Percentiles rank a stretch among this genome's conserved stretches.
These are phyloP conservation scores for Colletotrichum karsti DNA, from an alignment of 2,329 filamentous ascomycete species.

Conservation along the genomic window DNA sequence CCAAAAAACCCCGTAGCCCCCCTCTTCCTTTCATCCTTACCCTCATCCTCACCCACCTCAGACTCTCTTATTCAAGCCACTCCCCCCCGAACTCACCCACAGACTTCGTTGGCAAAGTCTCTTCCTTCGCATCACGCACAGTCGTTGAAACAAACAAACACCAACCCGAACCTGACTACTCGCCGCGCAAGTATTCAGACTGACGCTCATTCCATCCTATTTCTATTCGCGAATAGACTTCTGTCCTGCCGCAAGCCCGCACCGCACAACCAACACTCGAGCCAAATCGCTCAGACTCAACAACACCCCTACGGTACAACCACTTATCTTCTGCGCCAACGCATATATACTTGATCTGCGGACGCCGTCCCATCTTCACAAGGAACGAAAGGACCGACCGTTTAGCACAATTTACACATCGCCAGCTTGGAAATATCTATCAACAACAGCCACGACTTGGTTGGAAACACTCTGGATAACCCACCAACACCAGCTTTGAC, in stretches of 20 bases:
- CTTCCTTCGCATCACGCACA: slow-evolving; percentile 21
- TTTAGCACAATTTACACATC: not conserved
- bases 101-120: slow-evolving; percentile 69
- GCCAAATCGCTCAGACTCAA: slow-evolving; percentile 7
- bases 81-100: slow-evolving; percentile 32
- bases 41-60: not conserved
- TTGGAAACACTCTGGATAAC: slow-evolving; percentile 10
- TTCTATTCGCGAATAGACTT: slow-evolving; percentile 18
- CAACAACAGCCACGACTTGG: slow-evolving; percentile 18
- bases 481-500: slow-evolving; percentile 33
- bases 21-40: slow-evolving; percentile 5
- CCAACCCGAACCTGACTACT: slow-evolving; percentile 40
- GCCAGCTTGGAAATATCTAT: not conserved
- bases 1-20: slow-evolving; percentile 23
- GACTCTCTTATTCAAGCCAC: slow-evolving; percentile 26
- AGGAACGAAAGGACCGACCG: not conserved
- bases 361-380: not conserved
- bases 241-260: slow-evolving; percentile 33
- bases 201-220: slow-evolving; percentile 31
- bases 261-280: slow-evolving; percentile 11
- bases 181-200: slow-evolving; percentile 37
- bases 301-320: not conserved
- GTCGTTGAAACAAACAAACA: slow-evolving; percentile 28
- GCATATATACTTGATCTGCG: slow-evolving; percentile 14
- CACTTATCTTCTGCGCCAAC: not conserved